phyloP scores from a whole-genome alignment of 208 protist species.

The Leishmania guyanensis region DNA sequence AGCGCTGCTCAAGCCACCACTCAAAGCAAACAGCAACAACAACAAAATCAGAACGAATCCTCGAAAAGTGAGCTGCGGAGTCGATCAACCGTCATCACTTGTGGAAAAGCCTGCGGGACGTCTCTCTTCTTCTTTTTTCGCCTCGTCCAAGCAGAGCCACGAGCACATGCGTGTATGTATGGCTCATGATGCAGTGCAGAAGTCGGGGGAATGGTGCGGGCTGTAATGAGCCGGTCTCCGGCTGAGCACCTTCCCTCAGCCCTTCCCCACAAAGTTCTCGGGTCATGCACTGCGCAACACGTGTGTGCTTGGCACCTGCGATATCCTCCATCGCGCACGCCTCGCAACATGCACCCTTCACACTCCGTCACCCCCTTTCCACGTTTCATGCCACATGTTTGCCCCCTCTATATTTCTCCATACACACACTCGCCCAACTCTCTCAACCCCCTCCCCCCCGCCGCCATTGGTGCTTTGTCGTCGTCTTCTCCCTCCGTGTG shows the following conservation, averaged over 20 bases:
- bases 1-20: background rate
- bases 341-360: constrained; percentile 1
- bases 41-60: background rate
- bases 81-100: background rate
- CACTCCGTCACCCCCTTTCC: background rate
- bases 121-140: no score
- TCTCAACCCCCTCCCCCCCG: background rate
- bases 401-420: background rate
- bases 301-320: background rate
- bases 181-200: background rate
- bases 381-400: background rate
- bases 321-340: background rate
- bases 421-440: background rate
- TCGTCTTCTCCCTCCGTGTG: background rate
- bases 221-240: background rate
- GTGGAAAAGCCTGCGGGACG: background rate
- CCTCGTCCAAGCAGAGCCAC: background rate
- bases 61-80: background rate
- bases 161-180: background rate
- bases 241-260: background rate
- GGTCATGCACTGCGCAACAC: background rate
- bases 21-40: background rate
- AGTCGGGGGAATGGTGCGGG: background rate
- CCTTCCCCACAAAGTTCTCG: background rate
- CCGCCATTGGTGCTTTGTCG: background rate